phyloP scores from a whole-genome alignment of 306 rosid species.

The Cucurbita ficifolia region DNA sequence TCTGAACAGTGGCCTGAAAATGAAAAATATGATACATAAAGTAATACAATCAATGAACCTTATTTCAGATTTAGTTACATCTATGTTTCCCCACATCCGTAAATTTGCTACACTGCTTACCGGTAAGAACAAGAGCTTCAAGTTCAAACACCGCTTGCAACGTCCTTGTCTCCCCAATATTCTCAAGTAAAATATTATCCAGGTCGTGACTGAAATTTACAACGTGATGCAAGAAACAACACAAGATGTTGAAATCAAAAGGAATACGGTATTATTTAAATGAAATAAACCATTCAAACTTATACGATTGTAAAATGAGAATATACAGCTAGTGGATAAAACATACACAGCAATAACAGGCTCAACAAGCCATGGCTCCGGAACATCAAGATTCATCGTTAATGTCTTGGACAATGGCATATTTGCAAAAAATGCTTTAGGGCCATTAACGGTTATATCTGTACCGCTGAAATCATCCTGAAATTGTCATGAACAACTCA shows the following conservation, averaged over 20 bases:
- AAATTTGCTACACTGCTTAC: constrained; percentile 17
- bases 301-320: constrained; percentile 4
- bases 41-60: background rate
- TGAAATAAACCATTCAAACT: background rate
- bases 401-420: constrained; percentile 96
- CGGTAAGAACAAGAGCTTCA: constrained; percentile 96
- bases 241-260: background rate
- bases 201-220: constrained; percentile 72
- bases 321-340: background rate
- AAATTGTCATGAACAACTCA: constrained; percentile 23
- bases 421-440: constrained; percentile 92
- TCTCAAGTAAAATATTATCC: constrained; percentile 97
- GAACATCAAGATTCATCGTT: constrained; percentile 98
- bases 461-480: constrained; percentile 87
- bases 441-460: constrained; percentile 66
- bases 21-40: background rate
- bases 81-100: background rate
- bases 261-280: background rate
- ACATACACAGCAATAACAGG: constrained; percentile 85
- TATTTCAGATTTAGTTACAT: background rate
- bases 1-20: constrained; percentile 90
- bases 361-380: constrained; percentile 99
- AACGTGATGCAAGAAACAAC: constrained; percentile 3
- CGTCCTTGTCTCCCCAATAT: constrained; percentile 81
- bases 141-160: constrained; percentile 92